phyloP scores from a whole-genome alignment of 108 stramenopile species.

The Licmophora abbreviata region DNA sequence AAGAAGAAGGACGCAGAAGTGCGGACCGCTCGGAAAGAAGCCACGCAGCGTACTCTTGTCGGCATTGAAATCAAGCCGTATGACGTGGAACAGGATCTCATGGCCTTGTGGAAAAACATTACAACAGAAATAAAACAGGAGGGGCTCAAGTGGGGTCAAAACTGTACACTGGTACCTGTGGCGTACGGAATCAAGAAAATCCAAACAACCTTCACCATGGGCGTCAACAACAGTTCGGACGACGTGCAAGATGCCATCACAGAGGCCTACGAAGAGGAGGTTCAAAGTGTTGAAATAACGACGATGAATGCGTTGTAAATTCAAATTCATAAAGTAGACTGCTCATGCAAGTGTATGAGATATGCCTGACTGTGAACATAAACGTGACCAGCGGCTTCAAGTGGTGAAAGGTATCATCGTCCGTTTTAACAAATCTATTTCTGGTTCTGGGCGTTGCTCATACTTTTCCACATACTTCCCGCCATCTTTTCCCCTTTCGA shows the following conservation, averaged over 20 bases:
- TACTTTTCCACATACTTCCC: background rate
- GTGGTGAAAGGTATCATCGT: no score
- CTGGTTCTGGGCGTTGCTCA: background rate
- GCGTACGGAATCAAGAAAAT: conserved; percentile 57
- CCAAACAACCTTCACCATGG: conserved; percentile 36
- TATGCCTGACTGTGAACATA: no score
- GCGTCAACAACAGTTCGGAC: conserved; percentile 22
- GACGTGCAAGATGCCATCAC: conserved; percentile 35
- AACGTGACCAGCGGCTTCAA: no score
- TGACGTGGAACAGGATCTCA: conserved; percentile 43
- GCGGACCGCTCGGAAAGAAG: conserved; percentile 23
- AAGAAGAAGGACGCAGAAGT: conserved; percentile 34
- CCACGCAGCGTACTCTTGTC: conserved; percentile 33
- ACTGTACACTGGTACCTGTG: conserved; percentile 31
- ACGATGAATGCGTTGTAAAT: conserved; percentile 57
- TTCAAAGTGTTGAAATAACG: conserved; percentile 36
- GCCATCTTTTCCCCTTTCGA: background rate
- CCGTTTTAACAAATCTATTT: background rate
- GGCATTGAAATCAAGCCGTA: conserved; percentile 51
- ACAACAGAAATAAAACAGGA: conserved; percentile 23
- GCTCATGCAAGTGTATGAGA: no score
- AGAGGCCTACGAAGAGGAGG: conserved; percentile 45
- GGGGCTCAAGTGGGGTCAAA: conserved; percentile 49
- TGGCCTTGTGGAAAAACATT: conserved; percentile 44
- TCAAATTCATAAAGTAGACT: no score